Conservation (phyloP, 2,329 filamentous ascomycete species). For the Tetracladium maxilliforme region DNA sequence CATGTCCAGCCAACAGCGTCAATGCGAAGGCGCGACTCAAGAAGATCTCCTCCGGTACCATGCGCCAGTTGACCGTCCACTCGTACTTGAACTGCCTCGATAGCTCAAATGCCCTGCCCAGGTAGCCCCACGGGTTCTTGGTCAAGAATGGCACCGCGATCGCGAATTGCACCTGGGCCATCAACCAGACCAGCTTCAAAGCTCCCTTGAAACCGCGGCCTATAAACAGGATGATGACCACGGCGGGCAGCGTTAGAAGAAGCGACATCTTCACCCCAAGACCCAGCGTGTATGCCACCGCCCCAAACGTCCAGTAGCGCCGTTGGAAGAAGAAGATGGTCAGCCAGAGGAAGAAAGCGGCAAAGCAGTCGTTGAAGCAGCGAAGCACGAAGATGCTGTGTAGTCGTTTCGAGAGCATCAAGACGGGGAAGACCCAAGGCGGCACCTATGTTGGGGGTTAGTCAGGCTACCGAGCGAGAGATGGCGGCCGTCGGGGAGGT, state of each 20-base stretch:
- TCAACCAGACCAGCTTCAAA: slow-evolving; percentile 54
- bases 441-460: slow-evolving; percentile 40
- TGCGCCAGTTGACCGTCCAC: slow-evolving; percentile 99
- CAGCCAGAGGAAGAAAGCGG: slow-evolving; percentile 67
- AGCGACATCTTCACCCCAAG: slow-evolving; percentile 94
- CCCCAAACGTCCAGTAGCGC: slow-evolving; percentile 58
- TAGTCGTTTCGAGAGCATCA: slow-evolving; percentile 79
- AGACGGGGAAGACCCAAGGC: slow-evolving; percentile 72
- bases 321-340: slow-evolving; percentile 69
- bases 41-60: slow-evolving; percentile 73
- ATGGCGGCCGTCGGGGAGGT: slow-evolving; percentile 7
- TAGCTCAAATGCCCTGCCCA: slow-evolving; percentile 77
- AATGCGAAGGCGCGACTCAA: slow-evolving; percentile 50
- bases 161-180: slow-evolving; percentile 63
- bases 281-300: slow-evolving; percentile 59
- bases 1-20: slow-evolving; percentile 38
- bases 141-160: slow-evolving; percentile 54
- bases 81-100: slow-evolving; percentile 86
- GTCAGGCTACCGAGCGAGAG: slow-evolving; percentile 1
- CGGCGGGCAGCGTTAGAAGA: slow-evolving; percentile 66
- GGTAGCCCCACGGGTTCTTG: slow-evolving; percentile 53
- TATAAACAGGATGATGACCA: slow-evolving; percentile 64
- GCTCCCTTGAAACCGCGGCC: slow-evolving; percentile 51
- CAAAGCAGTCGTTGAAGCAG: slow-evolving; percentile 93
- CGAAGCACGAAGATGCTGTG: slow-evolving; percentile 89